Evolutionary conservation across 768 basidiomycete species (phyloP).

Genomic region (Agaricus subrufescens): DNA sequence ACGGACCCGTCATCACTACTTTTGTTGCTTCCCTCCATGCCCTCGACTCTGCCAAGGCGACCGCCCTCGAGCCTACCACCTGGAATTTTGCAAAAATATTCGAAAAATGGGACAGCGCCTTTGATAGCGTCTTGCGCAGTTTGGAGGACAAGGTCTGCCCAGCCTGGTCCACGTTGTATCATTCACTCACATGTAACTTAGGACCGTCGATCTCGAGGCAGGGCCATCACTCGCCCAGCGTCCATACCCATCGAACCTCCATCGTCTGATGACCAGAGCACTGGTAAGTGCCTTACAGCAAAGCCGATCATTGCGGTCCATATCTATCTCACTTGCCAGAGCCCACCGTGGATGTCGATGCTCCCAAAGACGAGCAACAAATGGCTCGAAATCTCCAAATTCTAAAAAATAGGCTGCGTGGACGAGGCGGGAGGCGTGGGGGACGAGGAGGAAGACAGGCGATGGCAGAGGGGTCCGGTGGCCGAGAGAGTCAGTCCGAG

Average conservation of each 20-base stretch:
- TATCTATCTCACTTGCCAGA: slow-evolving; percentile 35
- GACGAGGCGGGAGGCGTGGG: slow-evolving; percentile 59
- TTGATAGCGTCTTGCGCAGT: slow-evolving; percentile 69
- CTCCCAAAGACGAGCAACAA: slow-evolving; percentile 75
- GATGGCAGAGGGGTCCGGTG: slow-evolving; percentile 35
- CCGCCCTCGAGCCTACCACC: slow-evolving; percentile 31
- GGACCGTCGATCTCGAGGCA: slow-evolving; percentile 71
- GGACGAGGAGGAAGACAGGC: slow-evolving; percentile 47
- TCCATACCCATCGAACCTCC: slow-evolving; percentile 39
- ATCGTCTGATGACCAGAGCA: slow-evolving; percentile 58
- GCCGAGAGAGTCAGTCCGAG: slow-evolving; percentile 64
- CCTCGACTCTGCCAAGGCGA: slow-evolving; percentile 40
- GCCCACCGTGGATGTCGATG: slow-evolving; percentile 32
- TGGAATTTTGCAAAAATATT: slow-evolving; percentile 74
- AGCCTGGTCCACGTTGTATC: slow-evolving; percentile 24
- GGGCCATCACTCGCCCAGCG: slow-evolving; percentile 32
- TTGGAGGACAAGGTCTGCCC: slow-evolving; percentile 68
- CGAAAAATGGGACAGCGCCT: slow-evolving; percentile 76
- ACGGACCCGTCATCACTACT: slow-evolving; percentile 75
- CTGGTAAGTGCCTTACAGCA: slow-evolving; percentile 33
- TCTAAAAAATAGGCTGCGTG: slow-evolving; percentile 79
- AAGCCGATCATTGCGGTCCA: background rate
- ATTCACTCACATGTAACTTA: slow-evolving; percentile 18
- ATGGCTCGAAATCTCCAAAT: slow-evolving; percentile 92
- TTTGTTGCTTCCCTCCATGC: slow-evolving; percentile 84